Base-by-base conservation (phyloP, 2,329 filamentous ascomycete genomes). In the Hymenotorrendiella dingleyae region DNA sequence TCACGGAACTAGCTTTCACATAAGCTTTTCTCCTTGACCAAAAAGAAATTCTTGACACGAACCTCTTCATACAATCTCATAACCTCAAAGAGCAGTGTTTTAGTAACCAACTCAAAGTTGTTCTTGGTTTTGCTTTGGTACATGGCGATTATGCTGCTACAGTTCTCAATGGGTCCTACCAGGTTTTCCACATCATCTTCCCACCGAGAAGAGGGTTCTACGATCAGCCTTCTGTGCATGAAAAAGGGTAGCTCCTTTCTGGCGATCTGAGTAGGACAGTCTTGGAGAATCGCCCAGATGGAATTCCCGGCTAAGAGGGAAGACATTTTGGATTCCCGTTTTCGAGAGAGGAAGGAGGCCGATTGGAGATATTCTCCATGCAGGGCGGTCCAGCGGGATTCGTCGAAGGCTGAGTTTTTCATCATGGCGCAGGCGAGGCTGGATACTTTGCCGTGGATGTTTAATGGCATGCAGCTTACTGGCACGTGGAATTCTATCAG, bases 41-140 rank as follows among this genome's bases (percentile, higher is more conserved):
- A 24, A 9, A 21, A 14, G 4, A 19, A 21, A n/a, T n/a, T n/a
- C n/a, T n/a, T n/a, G n/a, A n/a, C n/a, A n/a, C 34, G 10, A 33
- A 40, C 49, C 43, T 52, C 47, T 21, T 42, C 38, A 30, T 48
- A 40, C 14, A 52, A 16, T 17, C 49, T 39, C 24, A 45, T 43
- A 4, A 48, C 29, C 23, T 52, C 49, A 19, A 44, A 26, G n/a
- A 52, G 24, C 7, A 52, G 23, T 14, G 49, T 49, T 26, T 48
- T 49, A 7, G 27, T 24, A 26, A 48, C 43, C 28, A 52, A 26
- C 5, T 24, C 17, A 9, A 3, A 40, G 23, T 37, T 32, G 12
- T 43, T 22, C 6, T 26, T 37, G 10, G 36, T 47, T 20, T 50
- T 43, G 3, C 41, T 37, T 19, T 34, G 14, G 19, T 46, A 52